Evolutionary conservation across 129 eudicot genomes (phyloP), one percentile per base, ranked within the genome.

Genomic region (Tanacetum coccineum): DNA sequence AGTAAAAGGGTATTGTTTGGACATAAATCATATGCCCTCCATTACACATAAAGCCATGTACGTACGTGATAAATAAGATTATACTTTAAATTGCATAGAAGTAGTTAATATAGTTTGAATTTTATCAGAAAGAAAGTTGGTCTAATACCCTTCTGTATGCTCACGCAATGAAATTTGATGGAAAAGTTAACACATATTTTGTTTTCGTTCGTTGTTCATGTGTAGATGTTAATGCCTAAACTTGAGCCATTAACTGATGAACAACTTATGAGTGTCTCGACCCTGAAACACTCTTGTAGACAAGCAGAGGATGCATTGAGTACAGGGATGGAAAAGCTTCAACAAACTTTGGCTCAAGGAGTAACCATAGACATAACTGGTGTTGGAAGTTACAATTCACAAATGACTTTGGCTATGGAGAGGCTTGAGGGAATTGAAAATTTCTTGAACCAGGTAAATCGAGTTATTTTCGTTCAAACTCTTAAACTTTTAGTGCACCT

Each of bases 301-400:
- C 99, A 94, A 80, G 99, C 99, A 1, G 99, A 94, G 72, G 99
- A 94, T 74, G 97, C 97, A 11, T 75, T 94, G 19, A 67, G 86
- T 21, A 84, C 84, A 60, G 99, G 97, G 46, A 82, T 94, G 83
- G 97, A 89, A 3, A 89, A 83, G 78, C 95, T 94, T 18, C 95
- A 85, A 67, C 97, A 89, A 49, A 87, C 86, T 13, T 74, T 94
- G 15, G 84, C 84, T 15, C 97, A 89, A 10, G 74, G 89, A 82
- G 66, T 94, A 60, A 61, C 82, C 2, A 59, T 62, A 48, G 90
- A 79, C 13, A 73, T 30, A 58, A 55, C 71, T 0, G 83, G 78
- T 26, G 56, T 64, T 15, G 89, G 80, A 79, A 80, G 64, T 59
- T 89, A 82, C 72, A 73, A 76, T 59, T 49, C 82, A 36, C 89